Conservation (phyloP, 2,329 filamentous ascomycete genomes). For the Penicillium olsonii region DNA sequence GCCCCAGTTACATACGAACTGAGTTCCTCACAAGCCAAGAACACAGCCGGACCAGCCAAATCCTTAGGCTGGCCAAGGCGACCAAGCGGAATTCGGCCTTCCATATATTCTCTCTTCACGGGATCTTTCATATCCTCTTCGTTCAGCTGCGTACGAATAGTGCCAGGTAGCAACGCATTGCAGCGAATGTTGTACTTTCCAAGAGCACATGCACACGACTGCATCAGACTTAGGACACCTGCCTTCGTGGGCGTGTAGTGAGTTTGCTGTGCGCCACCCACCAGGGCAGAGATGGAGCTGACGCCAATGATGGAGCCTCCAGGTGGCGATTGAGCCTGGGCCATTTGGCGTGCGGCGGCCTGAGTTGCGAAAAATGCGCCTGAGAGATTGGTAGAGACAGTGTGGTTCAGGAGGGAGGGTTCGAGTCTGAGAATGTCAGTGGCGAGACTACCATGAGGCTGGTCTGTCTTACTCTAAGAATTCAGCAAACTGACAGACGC, state of each 20-base stretch:
- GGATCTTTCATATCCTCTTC: conserved; percentile 77
- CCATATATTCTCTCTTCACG: conserved; percentile 74
- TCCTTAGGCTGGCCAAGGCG: conserved; percentile 72
- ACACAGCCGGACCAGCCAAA: conserved; percentile 80
- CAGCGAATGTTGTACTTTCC: conserved; percentile 76
- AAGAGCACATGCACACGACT: conserved; percentile 76
- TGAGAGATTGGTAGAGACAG: conserved; percentile 77
- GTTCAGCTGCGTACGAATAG: conserved; percentile 80
- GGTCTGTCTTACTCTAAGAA: conserved; percentile 65
- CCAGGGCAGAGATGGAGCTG: conserved; percentile 43
- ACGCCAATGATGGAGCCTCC: conserved; percentile 72
- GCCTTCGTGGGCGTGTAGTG: conserved; percentile 92
- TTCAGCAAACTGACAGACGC: conserved; percentile 83
- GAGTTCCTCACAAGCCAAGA: conserved; percentile 76
- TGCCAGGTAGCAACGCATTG: conserved; percentile 81
- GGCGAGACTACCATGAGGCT: neutral
- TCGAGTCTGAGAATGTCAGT: conserved; percentile 52
- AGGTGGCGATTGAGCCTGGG: conserved; percentile 64
- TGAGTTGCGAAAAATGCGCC: conserved; percentile 88
- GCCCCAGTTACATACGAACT: conserved; percentile 81
- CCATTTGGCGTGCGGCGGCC: conserved; percentile 83
- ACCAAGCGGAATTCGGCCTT: conserved; percentile 76
- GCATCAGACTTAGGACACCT: conserved; percentile 77
- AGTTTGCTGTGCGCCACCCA: conserved; percentile 72
- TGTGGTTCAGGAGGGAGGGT: conserved; percentile 68